Evolutionary conservation across 1,284 basidiomycete species (phyloP), one percentile per base, ranked within the genome.

Genomic region (Xerocomus nothofagi): DNA sequence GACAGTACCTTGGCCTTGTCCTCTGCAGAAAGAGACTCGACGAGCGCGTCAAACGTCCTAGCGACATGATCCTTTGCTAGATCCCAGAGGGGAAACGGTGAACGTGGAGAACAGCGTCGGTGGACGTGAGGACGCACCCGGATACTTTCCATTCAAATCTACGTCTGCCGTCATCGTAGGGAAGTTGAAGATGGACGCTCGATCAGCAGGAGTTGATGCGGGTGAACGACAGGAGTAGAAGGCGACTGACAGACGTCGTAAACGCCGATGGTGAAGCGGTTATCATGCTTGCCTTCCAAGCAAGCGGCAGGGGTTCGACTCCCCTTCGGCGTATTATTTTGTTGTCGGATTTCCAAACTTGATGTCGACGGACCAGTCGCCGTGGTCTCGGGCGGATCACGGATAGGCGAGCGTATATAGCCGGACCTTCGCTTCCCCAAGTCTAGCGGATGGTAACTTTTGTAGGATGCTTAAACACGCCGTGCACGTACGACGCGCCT

Each of bases 261-360:
- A n/a, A 81, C 80, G 77, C 79, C 74, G 75, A 78, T 86, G 84
- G 83, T 86, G 83, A 85, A 86, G 80, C 76, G 84, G 83, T 85
- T 86, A 86, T 86, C 82, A 86, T 86, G 82, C 84, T 85, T 85
- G 84, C 82, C 83, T 86, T 86, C 83, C 83, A 86, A 84, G 83
- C 84, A 86, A 86, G 82, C 82, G 83, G 83, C 84, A 82, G 76
- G 82, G 82, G 82, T 85, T 85, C 84, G 82, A 85, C 77, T 85
- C 82, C 82, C 83, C 74, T 81, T 80, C 76, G 73, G 78, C 74
- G 80, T 82, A 81, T 54, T 0, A 30, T 30, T 18, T 44, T 58
- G 56, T 59, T 54, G n/a, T n/a, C n/a, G n/a, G n/a, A n/a, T n/a
- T n/a, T n/a, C n/a, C n/a, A n/a, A n/a, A n/a, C n/a, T n/a, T n/a